Evolutionary conservation across 164 flowering plant species (phyloP).

Genomic region (Vitis rupestris): DNA sequence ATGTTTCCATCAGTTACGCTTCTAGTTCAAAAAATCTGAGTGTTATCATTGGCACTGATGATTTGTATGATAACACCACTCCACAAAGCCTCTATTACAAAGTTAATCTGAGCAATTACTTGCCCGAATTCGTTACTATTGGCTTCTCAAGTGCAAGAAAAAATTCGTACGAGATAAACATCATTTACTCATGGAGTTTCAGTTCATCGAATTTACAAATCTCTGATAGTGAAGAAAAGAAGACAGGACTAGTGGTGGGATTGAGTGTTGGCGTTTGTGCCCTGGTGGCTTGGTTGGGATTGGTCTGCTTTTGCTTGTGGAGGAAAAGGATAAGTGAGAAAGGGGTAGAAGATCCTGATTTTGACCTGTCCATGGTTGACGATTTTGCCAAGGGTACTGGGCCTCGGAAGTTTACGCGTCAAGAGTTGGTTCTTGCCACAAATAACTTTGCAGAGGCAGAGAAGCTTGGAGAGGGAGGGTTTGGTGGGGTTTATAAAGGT

Average conservation of each 20-base stretch:
- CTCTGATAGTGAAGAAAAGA: neutral
- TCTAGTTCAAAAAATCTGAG: constrained; percentile 6
- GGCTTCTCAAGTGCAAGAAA: constrained; percentile 19
- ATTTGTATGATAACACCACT: neutral
- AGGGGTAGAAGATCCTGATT: neutral
- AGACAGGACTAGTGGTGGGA: no score
- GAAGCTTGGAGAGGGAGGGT: constrained; percentile 3
- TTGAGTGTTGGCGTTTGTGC: no score
- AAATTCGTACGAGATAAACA: neutral
- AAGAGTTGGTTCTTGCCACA: neutral
- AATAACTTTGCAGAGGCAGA: neutral
- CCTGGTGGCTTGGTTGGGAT: neutral
- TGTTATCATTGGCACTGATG: neutral
- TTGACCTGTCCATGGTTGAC: constrained; percentile 6
- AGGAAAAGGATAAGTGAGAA: neutral
- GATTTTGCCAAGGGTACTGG: constrained; percentile 10
- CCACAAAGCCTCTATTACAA: constrained; percentile 11
- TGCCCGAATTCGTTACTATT: constrained; percentile 17
- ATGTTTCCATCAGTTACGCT: constrained; percentile 14
- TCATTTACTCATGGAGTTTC: constrained; percentile 13
- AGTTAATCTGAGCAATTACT: constrained; percentile 16
- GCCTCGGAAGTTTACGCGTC: constrained; percentile 1
- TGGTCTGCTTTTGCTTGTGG: neutral
- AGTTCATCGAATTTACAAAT: constrained; percentile 5
- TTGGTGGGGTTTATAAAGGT: constrained; percentile 1